phyloP scores from a whole-genome alignment of 148 eudicot species.

The Salicornia ramosissima region DNA sequence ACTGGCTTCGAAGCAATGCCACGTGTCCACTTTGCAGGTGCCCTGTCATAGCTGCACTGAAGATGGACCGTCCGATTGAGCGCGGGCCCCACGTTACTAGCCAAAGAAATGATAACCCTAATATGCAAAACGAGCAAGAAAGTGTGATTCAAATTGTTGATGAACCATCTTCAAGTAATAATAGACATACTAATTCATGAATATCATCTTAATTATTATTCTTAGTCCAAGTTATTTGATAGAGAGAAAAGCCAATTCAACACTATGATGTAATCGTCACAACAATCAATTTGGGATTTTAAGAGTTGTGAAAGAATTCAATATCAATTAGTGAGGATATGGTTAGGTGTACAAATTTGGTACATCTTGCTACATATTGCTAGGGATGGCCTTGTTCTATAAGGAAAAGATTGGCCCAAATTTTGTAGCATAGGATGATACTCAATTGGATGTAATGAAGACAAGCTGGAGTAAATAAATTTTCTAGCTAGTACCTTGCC shows the following conservation, averaged over 20 bases:
- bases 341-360: not conserved
- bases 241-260: not conserved
- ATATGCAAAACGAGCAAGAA: constrained; percentile 12
- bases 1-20: constrained; percentile 67
- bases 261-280: not conserved
- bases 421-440: constrained; percentile 24
- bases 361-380: not conserved
- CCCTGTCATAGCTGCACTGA: constrained; percentile 28
- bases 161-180: not conserved
- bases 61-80: constrained; percentile 20
- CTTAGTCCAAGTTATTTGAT: not conserved
- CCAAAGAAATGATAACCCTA: not conserved
- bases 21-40: constrained; percentile 91
- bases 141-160: constrained; percentile 20
- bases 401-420: constrained; percentile 4
- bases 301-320: too few relatives aligned
- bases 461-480: too few relatives aligned
- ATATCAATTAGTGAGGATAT: too few relatives aligned
- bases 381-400: not conserved
- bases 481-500: too few relatives aligned
- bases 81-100: constrained; percentile 3
- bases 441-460: too few relatives aligned
- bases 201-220: too few relatives aligned
- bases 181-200: not conserved
- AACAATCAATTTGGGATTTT: too few relatives aligned